Evolutionary conservation across 257 asterid genomes (phyloP).

Genomic region (Nicotiana knightiana): DNA sequence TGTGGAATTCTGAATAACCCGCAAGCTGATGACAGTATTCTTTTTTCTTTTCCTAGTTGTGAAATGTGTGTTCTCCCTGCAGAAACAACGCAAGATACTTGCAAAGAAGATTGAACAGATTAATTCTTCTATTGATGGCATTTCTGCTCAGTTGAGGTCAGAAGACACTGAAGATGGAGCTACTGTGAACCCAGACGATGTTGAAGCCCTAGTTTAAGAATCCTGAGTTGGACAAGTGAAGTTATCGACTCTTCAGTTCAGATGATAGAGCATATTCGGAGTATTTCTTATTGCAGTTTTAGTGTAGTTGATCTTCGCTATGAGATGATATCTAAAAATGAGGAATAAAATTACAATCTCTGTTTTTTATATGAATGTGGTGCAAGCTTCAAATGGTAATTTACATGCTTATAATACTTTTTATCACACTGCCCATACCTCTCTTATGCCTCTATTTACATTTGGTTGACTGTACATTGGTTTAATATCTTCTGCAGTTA

Average conservation of each 20-base stretch:
- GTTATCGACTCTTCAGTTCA: too few species aligned
- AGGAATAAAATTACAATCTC: background rate
- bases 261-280: background rate
- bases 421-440: too few species aligned
- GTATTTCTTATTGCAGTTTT: background rate
- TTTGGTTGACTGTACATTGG: too few species aligned
- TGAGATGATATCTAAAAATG: background rate
- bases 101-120: constrained; percentile 81
- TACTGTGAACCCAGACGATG: constrained; percentile 48
- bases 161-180: constrained; percentile 52
- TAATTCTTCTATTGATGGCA: constrained; percentile 66
- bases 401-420: too few species aligned
- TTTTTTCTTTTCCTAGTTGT: background rate
- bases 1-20: too few species aligned
- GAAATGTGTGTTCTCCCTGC: constrained; percentile 16
- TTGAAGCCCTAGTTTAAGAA: constrained; percentile 50
- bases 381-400: background rate
- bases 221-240: background rate
- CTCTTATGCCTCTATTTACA: too few species aligned
- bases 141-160: constrained; percentile 45
- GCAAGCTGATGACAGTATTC: background rate
- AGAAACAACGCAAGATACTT: constrained; percentile 77
- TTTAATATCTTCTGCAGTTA: too few species aligned
- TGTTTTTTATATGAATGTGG: background rate
- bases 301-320: background rate